Evolutionary conservation across 345 rosid genomes (phyloP), one percentile per base, ranked within the genome.

Genomic region (Eucalyptus coolabah): DNA sequence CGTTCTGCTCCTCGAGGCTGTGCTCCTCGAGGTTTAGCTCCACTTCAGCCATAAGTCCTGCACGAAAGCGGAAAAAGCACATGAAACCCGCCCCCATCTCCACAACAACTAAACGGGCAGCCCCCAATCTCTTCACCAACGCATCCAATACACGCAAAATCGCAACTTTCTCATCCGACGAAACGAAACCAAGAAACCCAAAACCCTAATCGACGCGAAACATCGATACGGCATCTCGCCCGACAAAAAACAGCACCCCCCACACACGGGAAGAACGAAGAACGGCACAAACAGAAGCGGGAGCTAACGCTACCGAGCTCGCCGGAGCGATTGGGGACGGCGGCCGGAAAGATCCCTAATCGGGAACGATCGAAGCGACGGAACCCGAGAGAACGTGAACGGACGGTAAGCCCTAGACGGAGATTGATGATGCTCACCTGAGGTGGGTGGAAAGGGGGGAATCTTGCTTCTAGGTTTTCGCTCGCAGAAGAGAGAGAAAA

Each of bases 41-140:
- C 85, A 47, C 88, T 89, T 89, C 86, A 12, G 82, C 88, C 67
- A 89, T 47, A 0, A 92, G 59, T 94, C 90, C 81, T 92, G 93
- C 85, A 65, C 92, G 32, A 63, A 69, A 12, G 47, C 24, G 28
- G 37, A n/a, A n/a, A 16, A 15, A 37, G 7, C 24, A 77, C 28
- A 37, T 21, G 47, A 37, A 37, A 37, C 45, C 13, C 47, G 15
- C 45, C 47, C 83, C 5, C 45, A 40, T 37, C 83, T 6, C 83
- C 83, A 11, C 83, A 10, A 1, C 82, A 19, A 9, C 82, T 8
- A 34, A 8, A 72, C 14, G 6, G 24, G 44, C 81, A 69, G 81
- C 81, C 24, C 13, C 81, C 44, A 69, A 34, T 69, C 44, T 34
- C 30, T 56, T 11, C 63, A 11, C 1, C 63, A 0, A 56, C 63